phyloP scores from a whole-genome alignment of 345 rosid genomes.

The Citrus sinensis region DVS_A1.0 CM039162.1:31502501-31503000 shows the following conservation, averaged over 20 bases:
- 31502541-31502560: background rate
- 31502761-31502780: background rate
- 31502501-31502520: conserved; percentile 6
- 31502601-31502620: too few species aligned
- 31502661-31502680: background rate
- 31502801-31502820: background rate
- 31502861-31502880: background rate
- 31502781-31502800: background rate
- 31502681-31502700: background rate
- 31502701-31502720: background rate
- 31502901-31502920: background rate
- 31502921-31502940: background rate
- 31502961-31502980: too few species aligned
- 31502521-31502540: conserved; percentile 2
- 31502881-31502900: background rate
- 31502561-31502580: background rate
- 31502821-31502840: background rate
- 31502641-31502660: background rate
- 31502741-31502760: conserved; percentile 1
- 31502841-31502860: background rate
- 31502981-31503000: background rate
- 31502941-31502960: background rate
- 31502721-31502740: background rate
- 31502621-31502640: too few species aligned
- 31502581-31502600: background rate